Evolutionary conservation across 2,329 filamentous ascomycete genomes (phyloP).

Genomic region (Trichoderma guizhouense): DNA sequence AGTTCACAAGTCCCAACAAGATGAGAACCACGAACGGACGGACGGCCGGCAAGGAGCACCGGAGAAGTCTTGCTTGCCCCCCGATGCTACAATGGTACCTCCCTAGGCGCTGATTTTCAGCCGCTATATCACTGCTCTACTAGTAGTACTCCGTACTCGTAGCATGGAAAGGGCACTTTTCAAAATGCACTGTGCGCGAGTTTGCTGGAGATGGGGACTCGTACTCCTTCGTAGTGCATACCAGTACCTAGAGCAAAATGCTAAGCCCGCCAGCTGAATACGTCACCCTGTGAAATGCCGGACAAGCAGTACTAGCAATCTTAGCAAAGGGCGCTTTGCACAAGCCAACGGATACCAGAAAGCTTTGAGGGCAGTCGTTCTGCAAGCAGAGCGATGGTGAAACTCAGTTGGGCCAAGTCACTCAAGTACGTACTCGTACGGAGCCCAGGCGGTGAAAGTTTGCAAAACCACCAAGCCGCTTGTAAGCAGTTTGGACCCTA

Average conservation of each 20-base stretch:
- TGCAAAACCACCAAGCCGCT: background rate
- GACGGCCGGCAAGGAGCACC: background rate
- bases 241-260: background rate
- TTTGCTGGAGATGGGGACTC: background rate
- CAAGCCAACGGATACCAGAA: background rate
- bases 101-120: background rate
- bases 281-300: background rate
- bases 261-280: background rate
- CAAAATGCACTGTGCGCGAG: background rate
- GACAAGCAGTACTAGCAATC: background rate
- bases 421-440: too few species aligned
- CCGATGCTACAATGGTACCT: background rate
- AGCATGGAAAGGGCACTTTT: background rate
- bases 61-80: background rate
- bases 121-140: background rate
- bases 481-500: background rate
- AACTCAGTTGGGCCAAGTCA: slow-evolving; percentile 1
- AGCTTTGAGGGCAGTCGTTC: background rate
- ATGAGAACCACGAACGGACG: background rate
- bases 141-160: too few species aligned
- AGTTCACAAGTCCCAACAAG: background rate
- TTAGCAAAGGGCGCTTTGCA: background rate
- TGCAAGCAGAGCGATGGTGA: slow-evolving; percentile 7
- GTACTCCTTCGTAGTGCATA: background rate
- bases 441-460: background rate